Percentiles rank a stretch among this genome's conserved stretches.
These are phyloP conservation scores for Annona cherimola DNA, from an alignment of 164 flowering plant species.

Conservation along the genomic window DNA sequence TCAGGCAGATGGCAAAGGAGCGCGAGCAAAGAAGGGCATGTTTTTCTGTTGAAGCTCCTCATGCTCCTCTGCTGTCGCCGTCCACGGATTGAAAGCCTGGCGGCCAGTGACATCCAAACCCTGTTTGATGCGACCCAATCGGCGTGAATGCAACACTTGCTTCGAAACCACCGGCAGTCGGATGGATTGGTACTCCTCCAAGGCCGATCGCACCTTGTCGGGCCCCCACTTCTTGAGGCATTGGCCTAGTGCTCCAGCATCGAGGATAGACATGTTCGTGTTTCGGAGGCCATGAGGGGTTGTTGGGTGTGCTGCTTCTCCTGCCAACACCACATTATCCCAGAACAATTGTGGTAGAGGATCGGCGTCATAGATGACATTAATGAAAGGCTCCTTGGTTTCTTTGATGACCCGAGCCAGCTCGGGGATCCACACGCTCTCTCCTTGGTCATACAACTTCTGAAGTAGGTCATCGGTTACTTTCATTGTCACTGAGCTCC, in stretches of 20 bases:
- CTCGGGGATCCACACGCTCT: constrained; percentile 67
- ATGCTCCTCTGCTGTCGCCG: constrained; percentile 38
- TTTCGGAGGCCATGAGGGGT: constrained; percentile 87
- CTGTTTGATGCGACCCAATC: constrained; percentile 69
- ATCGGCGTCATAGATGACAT: constrained; percentile 73
- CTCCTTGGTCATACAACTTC: constrained; percentile 67
- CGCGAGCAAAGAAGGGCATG: constrained; percentile 59
- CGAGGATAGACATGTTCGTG: constrained; percentile 87
- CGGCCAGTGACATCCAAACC: constrained; percentile 46
- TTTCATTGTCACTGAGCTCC: constrained; percentile 77
- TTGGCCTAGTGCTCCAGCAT: constrained; percentile 62
- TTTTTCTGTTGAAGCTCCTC: constrained; percentile 52
- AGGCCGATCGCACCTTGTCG: constrained; percentile 43
- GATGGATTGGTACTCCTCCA: constrained; percentile 55
- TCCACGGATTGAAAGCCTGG: constrained; percentile 34
- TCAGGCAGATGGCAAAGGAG: constrained; percentile 20
- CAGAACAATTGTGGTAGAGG: constrained; percentile 51
- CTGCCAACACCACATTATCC: constrained; percentile 73
- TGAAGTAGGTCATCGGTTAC: constrained; percentile 53
- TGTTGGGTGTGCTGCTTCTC: constrained; percentile 94
- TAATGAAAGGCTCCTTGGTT: constrained; percentile 74
- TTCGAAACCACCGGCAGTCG: constrained; percentile 58
- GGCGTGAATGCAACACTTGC: constrained; percentile 68
- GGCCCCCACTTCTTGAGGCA: constrained; percentile 62
- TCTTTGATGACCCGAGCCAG: constrained; percentile 57